phyloP scores from a whole-genome alignment of 2,329 filamentous ascomycete species.

The Hypomyces perniciosus region DNA sequence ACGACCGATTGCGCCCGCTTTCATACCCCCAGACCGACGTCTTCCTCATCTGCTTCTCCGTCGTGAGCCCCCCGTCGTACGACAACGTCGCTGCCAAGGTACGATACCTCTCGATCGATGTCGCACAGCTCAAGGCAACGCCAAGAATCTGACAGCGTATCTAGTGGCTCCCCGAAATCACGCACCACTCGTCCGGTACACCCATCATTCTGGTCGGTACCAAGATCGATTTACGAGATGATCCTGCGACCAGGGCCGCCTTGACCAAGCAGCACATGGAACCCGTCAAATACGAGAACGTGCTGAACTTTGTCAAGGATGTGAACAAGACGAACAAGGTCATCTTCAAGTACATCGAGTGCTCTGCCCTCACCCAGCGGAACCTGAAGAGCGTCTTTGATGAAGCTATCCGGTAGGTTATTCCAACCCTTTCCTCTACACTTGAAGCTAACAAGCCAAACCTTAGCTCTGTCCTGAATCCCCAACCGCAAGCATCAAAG shows the following conservation, averaged over 20 bases:
- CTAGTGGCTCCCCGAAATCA: constrained; percentile 96
- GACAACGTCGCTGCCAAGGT: constrained; percentile 99
- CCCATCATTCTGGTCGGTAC: constrained; percentile 96
- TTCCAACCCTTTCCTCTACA: neutral
- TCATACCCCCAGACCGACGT: constrained; percentile 99
- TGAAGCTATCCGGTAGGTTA: constrained; percentile 85
- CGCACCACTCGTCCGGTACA: constrained; percentile 90
- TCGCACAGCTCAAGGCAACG: neutral
- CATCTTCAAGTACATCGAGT: constrained; percentile 96
- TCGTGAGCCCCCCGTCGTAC: constrained; percentile 94
- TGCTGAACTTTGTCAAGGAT: constrained; percentile 80
- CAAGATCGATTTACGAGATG: constrained; percentile 92
- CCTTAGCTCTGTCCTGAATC: constrained; percentile 64
- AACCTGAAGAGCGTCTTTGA: constrained; percentile 99
- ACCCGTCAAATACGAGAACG: constrained; percentile 92
- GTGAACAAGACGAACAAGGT: constrained; percentile 48
- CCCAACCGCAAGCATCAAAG: constrained; percentile 52
- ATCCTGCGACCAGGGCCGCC: constrained; percentile 72
- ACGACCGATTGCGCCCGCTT: constrained; percentile 87
- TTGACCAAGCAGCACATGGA: constrained; percentile 92
- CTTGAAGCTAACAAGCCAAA: constrained; percentile 15
- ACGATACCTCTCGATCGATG: constrained; percentile 22
- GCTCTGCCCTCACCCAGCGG: constrained; percentile 91
- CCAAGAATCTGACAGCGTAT: constrained; percentile 13
- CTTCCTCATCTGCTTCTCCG: constrained; percentile 97